phyloP scores from a whole-genome alignment of 2,329 filamentous ascomycete genomes.

The Penicillium decumbens region DNA sequence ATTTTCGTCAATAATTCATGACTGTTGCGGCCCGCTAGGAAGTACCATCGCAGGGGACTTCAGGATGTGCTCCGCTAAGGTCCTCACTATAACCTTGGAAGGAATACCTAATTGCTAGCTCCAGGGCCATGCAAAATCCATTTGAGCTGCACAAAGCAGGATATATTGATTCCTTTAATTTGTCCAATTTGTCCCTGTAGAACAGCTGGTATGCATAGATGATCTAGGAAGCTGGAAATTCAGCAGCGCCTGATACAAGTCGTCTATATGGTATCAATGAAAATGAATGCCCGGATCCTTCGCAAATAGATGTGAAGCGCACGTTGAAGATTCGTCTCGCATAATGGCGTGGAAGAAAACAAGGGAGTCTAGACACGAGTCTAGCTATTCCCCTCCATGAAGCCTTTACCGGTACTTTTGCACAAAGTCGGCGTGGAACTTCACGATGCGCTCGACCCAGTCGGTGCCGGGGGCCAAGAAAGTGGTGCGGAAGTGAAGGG shows the following conservation, averaged over 20 bases:
- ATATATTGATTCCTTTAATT: background rate
- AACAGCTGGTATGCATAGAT: background rate
- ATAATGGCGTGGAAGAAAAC: conserved; percentile 1
- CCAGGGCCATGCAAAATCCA: background rate
- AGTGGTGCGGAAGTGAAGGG: conserved; percentile 90
- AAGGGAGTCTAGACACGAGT: background rate
- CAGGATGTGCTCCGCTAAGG: too few relatives aligned
- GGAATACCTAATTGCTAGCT: background rate
- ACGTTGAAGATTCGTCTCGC: conserved; percentile 3
- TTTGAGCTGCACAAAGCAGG: background rate
- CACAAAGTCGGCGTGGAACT: conserved; percentile 92
- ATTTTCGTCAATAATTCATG: too few relatives aligned
- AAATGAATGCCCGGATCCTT: background rate
- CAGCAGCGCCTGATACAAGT: background rate
- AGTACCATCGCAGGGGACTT: too few relatives aligned
- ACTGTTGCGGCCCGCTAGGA: too few relatives aligned
- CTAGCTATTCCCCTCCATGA: background rate
- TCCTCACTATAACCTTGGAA: too few relatives aligned
- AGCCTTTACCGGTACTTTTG: conserved; percentile 56
- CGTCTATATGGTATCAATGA: conserved; percentile 20
- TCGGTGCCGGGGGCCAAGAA: conserved; percentile 95
- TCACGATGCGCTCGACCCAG: conserved; percentile 80
- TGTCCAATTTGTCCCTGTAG: background rate
- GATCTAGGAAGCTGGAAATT: background rate
- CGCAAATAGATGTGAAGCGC: background rate